Conservation (phyloP, 2,329 filamentous ascomycete species). For the Decorospora gaudefroyi region DNA sequence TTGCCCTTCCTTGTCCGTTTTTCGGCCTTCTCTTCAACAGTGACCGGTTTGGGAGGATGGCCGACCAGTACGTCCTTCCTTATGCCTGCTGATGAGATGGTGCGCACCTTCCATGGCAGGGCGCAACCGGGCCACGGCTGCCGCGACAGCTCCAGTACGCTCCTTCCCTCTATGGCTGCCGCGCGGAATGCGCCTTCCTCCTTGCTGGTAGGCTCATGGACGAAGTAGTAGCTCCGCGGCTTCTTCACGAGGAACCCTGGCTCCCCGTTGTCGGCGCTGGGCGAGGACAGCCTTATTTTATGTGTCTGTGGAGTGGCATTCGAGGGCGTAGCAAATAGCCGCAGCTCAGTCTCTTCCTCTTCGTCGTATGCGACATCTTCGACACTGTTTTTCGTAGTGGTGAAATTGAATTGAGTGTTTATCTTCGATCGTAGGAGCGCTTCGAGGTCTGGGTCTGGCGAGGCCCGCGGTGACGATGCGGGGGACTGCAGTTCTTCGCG, state of each 20-base stretch:
- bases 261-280: constrained; percentile 29
- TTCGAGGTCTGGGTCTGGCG: constrained; percentile 41
- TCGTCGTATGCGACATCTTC: constrained; percentile 18
- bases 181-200: constrained; percentile 29
- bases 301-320: constrained; percentile 27
- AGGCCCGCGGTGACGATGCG: constrained; percentile 39
- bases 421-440: constrained; percentile 38
- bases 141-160: constrained; percentile 36
- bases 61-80: constrained; percentile 39
- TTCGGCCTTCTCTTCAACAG: constrained; percentile 27
- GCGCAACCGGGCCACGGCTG: constrained; percentile 43
- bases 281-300: constrained; percentile 43
- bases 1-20: constrained; percentile 43
- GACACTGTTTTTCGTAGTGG: constrained; percentile 12
- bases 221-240: constrained; percentile 44
- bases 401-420: constrained; percentile 33
- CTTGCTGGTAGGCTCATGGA: constrained; percentile 32
- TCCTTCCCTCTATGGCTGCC: constrained; percentile 36
- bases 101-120: constrained; percentile 45
- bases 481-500: constrained; percentile 45
- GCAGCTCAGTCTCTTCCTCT: constrained; percentile 42
- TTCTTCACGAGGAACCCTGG: constrained; percentile 38
- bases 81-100: constrained; percentile 36
- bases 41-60: constrained; percentile 28
- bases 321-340: constrained; percentile 40